phyloP scores from a whole-genome alignment of 202 grass and related monocot genomes.

The Cymbopogon flexuosus region DNA sequence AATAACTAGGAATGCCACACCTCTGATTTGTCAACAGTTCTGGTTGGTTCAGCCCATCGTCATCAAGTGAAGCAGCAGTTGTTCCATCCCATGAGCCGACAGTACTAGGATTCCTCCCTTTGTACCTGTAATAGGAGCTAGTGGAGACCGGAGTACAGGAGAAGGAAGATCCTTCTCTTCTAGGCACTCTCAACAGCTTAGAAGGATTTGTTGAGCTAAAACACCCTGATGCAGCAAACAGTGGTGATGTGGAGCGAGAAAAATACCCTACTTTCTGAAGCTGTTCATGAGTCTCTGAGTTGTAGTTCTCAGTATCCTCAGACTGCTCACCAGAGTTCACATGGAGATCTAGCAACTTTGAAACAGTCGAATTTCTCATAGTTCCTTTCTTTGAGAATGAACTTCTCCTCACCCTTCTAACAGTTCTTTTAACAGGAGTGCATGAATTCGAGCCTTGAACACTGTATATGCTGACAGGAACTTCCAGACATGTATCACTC shows the following conservation, averaged over 20 bases:
- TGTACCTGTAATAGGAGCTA: slow-evolving; percentile 75
- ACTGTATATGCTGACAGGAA: slow-evolving; percentile 63
- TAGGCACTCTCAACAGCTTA: slow-evolving; percentile 58
- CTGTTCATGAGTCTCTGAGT: slow-evolving; percentile 47
- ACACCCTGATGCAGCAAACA: slow-evolving; percentile 73
- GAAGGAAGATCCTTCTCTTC: slow-evolving; percentile 76
- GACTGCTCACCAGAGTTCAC: slow-evolving; percentile 71
- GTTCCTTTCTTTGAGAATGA: slow-evolving; percentile 52
- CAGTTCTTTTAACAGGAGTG: slow-evolving; percentile 57
- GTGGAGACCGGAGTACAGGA: slow-evolving; percentile 88
- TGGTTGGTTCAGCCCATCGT: slow-evolving; percentile 62
- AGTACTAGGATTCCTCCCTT: slow-evolving; percentile 53
- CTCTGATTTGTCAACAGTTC: slow-evolving; percentile 49
- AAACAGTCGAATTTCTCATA: slow-evolving; percentile 54
- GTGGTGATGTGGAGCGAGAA: slow-evolving; percentile 62
- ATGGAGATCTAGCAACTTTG: slow-evolving; percentile 58
- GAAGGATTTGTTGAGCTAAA: slow-evolving; percentile 77
- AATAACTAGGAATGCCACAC: slow-evolving; percentile 76
- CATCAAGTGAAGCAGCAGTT: slow-evolving; percentile 80
- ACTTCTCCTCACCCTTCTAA: slow-evolving; percentile 72
- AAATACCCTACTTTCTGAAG: slow-evolving; percentile 47
- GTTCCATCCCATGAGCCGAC: slow-evolving; percentile 69
- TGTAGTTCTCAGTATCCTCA: slow-evolving; percentile 69
- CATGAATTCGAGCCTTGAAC: slow-evolving; percentile 55
- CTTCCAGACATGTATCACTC: slow-evolving; percentile 60